Percentiles rank a stretch among this genome's conserved stretches.
Evolutionary conservation across 805 yeast genomes (phyloP).

Genomic region (Maudiozyma turicensis): DNA sequence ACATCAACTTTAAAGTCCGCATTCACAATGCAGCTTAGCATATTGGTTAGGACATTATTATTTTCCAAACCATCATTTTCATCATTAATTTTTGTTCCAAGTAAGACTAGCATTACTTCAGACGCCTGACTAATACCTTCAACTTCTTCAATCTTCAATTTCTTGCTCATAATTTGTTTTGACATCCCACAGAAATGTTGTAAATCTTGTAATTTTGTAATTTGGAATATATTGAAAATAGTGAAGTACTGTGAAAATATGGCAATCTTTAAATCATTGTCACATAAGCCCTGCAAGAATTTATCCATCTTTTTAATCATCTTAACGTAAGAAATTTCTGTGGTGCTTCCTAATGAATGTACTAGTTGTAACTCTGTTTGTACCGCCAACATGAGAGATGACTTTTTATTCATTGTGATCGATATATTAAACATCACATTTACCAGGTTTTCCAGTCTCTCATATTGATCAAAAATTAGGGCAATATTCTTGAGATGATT

Average conservation of each 20-base stretch:
- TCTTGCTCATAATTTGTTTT: no score
- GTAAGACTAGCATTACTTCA: constrained; percentile 17
- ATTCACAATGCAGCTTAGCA: not conserved
- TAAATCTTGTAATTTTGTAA: constrained; percentile 5
- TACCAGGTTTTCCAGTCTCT: constrained; percentile 21
- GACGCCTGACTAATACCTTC: constrained; percentile 6
- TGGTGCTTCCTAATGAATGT: not conserved
- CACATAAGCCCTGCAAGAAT: constrained; percentile 9
- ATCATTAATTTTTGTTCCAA: not conserved
- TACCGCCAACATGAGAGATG: not conserved
- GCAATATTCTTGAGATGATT: constrained; percentile 11
- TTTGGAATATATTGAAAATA: not conserved
- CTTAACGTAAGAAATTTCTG: not conserved
- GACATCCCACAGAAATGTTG: constrained; percentile 7
- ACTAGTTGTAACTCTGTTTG: not conserved
- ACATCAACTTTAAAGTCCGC: not conserved
- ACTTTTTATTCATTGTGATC: constrained; percentile 9
- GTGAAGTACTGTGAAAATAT: constrained; percentile 6
- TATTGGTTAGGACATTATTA: constrained; percentile 1
- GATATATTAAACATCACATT: constrained; percentile 23
- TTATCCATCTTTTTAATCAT: constrained; percentile 14
- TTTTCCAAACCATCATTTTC: constrained; percentile 2
- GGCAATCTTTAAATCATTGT: constrained; percentile 8
- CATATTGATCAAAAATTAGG: constrained; percentile 10
- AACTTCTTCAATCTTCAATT: not conserved